phyloP scores from a whole-genome alignment of 768 basidiomycete species.

The Cyathus striatus region DNA sequence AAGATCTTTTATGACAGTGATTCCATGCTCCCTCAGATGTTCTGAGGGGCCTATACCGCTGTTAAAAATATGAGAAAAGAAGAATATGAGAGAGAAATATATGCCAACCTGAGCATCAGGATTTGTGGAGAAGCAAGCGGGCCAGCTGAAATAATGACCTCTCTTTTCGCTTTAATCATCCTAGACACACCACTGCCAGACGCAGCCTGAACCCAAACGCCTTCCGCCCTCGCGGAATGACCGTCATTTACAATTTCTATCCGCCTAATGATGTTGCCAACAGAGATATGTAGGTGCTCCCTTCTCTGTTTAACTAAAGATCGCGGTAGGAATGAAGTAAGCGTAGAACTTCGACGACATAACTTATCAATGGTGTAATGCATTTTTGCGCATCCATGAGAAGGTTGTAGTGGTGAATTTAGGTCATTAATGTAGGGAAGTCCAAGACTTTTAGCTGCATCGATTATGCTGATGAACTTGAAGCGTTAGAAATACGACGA shows the following conservation, averaged over 20 bases:
- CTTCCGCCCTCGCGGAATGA: background rate
- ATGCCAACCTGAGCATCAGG: constrained; percentile 18
- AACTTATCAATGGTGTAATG: constrained; percentile 10
- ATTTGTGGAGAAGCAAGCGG: constrained; percentile 36
- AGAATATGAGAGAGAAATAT: background rate
- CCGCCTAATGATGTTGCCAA: constrained; percentile 3
- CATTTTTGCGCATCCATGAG: constrained; percentile 6
- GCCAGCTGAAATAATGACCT: constrained; percentile 29
- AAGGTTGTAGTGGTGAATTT: constrained; percentile 9
- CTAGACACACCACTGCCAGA: background rate
- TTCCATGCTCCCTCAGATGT: constrained; percentile 21
- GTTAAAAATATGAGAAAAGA: background rate
- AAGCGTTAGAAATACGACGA: too few species aligned
- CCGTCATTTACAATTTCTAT: background rate
- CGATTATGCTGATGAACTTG: constrained; percentile 4
- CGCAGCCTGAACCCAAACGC: background rate
- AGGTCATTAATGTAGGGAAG: constrained; percentile 9
- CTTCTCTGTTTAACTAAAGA: constrained; percentile 1
- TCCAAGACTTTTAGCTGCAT: constrained; percentile 8
- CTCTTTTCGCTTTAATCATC: constrained; percentile 6
- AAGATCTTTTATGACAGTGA: constrained; percentile 20
- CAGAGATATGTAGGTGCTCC: constrained; percentile 9
- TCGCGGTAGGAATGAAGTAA: constrained; percentile 12
- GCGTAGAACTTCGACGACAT: constrained; percentile 11
- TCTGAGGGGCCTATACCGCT: constrained; percentile 38